Evolutionary conservation across 345 rosid genomes (phyloP).

Genomic region (Odontarrhena argentea): DNA sequence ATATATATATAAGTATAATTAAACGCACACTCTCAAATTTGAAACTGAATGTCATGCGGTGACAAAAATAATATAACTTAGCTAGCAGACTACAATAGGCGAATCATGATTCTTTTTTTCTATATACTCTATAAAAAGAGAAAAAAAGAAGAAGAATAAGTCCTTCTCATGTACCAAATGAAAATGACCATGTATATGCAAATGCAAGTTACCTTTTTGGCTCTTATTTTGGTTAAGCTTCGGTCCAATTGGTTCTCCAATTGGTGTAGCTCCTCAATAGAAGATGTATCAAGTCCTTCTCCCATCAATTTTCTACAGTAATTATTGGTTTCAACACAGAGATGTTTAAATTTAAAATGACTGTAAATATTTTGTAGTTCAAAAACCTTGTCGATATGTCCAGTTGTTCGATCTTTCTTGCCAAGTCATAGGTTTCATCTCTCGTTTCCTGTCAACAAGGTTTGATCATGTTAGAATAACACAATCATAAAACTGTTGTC

Average conservation of each 20-base stretch:
- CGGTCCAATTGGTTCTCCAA: conserved; percentile 75
- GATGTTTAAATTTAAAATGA: background rate
- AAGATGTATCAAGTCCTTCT: conserved; percentile 64
- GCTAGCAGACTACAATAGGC: no score
- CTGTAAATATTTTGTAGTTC: background rate
- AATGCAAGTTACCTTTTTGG: conserved; percentile 61
- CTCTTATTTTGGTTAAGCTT: conserved; percentile 73
- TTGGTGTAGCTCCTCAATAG: conserved; percentile 67
- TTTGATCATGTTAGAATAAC: conserved; percentile 14
- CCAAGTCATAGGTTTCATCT: conserved; percentile 51
- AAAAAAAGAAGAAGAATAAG: no score
- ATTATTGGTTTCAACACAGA: background rate
- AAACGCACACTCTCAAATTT: no score
- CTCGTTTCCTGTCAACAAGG: conserved; percentile 33
- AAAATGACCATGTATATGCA: background rate
- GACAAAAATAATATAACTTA: no score
- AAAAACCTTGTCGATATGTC: conserved; percentile 64
- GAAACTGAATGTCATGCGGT: no score
- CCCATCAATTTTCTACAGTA: conserved; percentile 67
- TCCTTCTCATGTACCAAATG: no score
- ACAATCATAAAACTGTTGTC: background rate
- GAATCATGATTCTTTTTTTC: background rate
- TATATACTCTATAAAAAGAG: background rate
- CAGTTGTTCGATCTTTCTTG: conserved; percentile 70
- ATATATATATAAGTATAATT: background rate